Conservation (phyloP, 129 eudicot genomes). For the Dittrichia graveolens region DNA sequence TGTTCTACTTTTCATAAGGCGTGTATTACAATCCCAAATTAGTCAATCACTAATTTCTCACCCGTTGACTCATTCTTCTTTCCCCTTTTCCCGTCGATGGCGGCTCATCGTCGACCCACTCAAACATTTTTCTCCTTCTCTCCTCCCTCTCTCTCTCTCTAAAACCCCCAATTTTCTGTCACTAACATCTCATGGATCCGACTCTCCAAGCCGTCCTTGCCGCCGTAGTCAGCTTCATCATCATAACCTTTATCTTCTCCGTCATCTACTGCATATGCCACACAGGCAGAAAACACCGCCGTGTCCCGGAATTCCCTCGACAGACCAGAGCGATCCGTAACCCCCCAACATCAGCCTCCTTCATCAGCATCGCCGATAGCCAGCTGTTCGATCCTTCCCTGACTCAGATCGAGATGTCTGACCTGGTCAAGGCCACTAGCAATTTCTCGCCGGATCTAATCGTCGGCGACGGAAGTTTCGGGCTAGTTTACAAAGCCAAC, state of each 20-base stretch:
- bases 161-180: background rate
- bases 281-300: constrained; percentile 27
- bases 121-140: constrained; percentile 15
- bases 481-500: constrained; percentile 69
- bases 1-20: background rate
- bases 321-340: constrained; percentile 24
- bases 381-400: constrained; percentile 65
- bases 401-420: constrained; percentile 52
- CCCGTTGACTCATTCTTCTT: constrained; percentile 37
- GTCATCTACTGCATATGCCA: constrained; percentile 36
- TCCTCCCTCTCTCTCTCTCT: constrained; percentile 8
- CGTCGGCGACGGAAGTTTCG: constrained; percentile 95
- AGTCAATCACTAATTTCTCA: constrained; percentile 6
- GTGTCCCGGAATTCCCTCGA: constrained; percentile 2
- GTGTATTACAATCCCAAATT: constrained; percentile 16
- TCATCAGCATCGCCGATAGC: constrained; percentile 46
- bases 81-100: constrained; percentile 42
- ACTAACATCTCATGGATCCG: constrained; percentile 28
- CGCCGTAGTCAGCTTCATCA: constrained; percentile 48
- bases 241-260: constrained; percentile 46
- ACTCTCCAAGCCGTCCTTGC: constrained; percentile 52
- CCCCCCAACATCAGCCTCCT: constrained; percentile 23
- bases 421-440: constrained; percentile 61
- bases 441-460: constrained; percentile 75
- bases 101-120: constrained; percentile 37